Evolutionary conservation across 140 eudicot genomes (phyloP), one percentile per base, ranked within the genome.

Genomic region (Erigeron philadelphicus): DNA sequence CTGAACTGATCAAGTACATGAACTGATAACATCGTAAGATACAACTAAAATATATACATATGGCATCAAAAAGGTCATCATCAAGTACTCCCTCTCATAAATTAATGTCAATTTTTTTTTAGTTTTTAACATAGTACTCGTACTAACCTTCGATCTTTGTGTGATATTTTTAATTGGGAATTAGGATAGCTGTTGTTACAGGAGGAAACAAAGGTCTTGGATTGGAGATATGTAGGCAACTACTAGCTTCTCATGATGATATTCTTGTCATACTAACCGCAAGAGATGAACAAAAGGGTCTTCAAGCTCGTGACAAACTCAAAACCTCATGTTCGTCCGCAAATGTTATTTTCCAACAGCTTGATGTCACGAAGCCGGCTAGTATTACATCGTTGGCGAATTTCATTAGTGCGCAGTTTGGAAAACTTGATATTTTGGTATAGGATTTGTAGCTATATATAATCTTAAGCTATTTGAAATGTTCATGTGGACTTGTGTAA

Each of bases 171-270:
- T 31, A 31, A 42, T 56, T 54, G 63, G 73, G 52, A 0, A 17
- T 12, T 46, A 72, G 76, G 40, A 72, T 72, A 60, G 76, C 76
- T 7, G 42, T 72, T 72, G 68, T 72, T 60, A 72, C 76, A 10
- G 76, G 69, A 60, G 76, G 69, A 71, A 61, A 72, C 76, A 72
- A 72, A 61, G 69, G 69, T 31, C 23, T 72, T 35, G 76, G 76
- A 3, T 72, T 72, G 3, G 76, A 72, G 12, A 61, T 72, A 60
- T 72, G 69, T 12, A 72, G 35, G 11, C 76, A 60, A 16, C 21
- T 72, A 15, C 60, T 68, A 5, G 3, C 61, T 10, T 16, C 38
- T 47, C 41, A 59, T 60, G 59, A 72, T 60, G 68, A 72, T 60
- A 2, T 72, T 72, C 41, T 72, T 60, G 69, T 72, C 9, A 49